phyloP scores from a whole-genome alignment of 495 filamentous ascomycete species.

The Podospora comata region DNA sequence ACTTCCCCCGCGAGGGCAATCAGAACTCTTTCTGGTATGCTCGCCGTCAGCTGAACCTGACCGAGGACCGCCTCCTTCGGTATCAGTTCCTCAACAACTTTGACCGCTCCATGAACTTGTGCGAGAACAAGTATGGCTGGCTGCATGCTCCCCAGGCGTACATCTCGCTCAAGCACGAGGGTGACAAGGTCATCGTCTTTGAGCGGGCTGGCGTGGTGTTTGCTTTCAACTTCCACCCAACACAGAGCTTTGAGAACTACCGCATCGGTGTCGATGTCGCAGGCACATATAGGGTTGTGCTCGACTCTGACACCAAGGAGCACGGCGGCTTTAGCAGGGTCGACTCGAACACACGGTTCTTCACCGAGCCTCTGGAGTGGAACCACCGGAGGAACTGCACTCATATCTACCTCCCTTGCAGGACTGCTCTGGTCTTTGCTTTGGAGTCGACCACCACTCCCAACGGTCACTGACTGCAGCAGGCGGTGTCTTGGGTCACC shows the following conservation, averaged over 20 bases:
- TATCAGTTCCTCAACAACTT: conserved; percentile 95
- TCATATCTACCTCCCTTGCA: conserved; percentile 84
- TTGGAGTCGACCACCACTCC: conserved; percentile 32
- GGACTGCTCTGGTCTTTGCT: conserved; percentile 67
- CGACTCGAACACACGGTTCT: conserved; percentile 75
- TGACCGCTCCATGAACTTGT: conserved; percentile 83
- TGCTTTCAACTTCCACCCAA: conserved; percentile 94
- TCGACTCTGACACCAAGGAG: conserved; percentile 73
- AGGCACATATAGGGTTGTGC: conserved; percentile 84
- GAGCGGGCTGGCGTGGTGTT: conserved; percentile 87
- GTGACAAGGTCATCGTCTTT: conserved; percentile 93
- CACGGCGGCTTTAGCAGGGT: conserved; percentile 81
- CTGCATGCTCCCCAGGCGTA: conserved; percentile 83
- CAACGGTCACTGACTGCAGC: conserved; percentile 1
- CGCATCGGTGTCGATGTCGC: conserved; percentile 78
- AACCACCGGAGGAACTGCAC: conserved; percentile 84
- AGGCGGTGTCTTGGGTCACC: background rate
- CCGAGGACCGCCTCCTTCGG: conserved; percentile 78
- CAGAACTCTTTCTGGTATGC: conserved; percentile 97
- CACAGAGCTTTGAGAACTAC: conserved; percentile 87
- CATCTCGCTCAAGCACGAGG: conserved; percentile 89
- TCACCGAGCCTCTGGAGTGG: conserved; percentile 85
- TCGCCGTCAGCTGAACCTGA: conserved; percentile 88
- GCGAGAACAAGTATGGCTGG: conserved; percentile 90
- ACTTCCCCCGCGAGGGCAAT: conserved; percentile 94